A percentile compares a stretch with the other conserved stretches of the same genome.
These are phyloP conservation scores for Thyridium curvatum DNA, from an alignment of 2,329 filamentous ascomycete genomes.

Conservation along the genomic window DNA sequence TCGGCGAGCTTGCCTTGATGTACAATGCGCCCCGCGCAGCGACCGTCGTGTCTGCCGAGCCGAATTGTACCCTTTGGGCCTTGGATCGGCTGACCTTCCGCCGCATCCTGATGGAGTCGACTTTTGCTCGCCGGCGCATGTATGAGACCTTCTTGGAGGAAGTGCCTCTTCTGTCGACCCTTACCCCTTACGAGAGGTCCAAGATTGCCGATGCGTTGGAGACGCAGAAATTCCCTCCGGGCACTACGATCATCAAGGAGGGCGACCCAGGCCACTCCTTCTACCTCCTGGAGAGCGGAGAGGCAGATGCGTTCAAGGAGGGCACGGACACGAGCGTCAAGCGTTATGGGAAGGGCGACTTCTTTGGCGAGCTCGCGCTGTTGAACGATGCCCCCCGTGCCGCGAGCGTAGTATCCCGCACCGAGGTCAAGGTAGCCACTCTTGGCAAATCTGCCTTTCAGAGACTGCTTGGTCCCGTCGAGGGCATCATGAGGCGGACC, in stretches of 20 bases:
- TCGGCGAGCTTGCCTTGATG: slow-evolving; percentile 96
- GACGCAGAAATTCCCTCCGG: slow-evolving; percentile 75
- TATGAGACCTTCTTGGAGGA: slow-evolving; percentile 96
- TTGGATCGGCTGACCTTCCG: slow-evolving; percentile 95
- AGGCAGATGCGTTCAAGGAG: slow-evolving; percentile 82
- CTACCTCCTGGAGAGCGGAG: slow-evolving; percentile 81
- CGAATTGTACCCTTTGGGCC: slow-evolving; percentile 80
- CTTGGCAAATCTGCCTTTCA: slow-evolving; percentile 94
- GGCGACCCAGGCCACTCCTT: slow-evolving; percentile 90
- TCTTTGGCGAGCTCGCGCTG: slow-evolving; percentile 92
- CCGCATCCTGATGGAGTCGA: slow-evolving; percentile 96
- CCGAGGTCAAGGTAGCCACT: slow-evolving; percentile 87
- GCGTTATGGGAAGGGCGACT: slow-evolving; percentile 84
- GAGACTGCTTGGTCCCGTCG: slow-evolving; percentile 83
- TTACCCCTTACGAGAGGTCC: slow-evolving; percentile 88
- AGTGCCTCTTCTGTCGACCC: slow-evolving; percentile 73
- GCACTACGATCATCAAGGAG: slow-evolving; percentile 81
- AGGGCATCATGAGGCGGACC: slow-evolving; percentile 86
- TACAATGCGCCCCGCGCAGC: slow-evolving; percentile 96
- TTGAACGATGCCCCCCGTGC: slow-evolving; percentile 91
- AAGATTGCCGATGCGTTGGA: slow-evolving; percentile 97
- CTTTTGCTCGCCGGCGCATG: slow-evolving; percentile 91
- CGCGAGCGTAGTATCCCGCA: slow-evolving; percentile 76
- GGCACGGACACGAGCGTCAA: slow-evolving; percentile 66
- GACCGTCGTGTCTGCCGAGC: slow-evolving; percentile 79